Percentiles rank a stretch among this genome's conserved stretches.
Conservation (phyloP, 1,284 basidiomycete genomes). For the Austroboletus niveus region DNA sequence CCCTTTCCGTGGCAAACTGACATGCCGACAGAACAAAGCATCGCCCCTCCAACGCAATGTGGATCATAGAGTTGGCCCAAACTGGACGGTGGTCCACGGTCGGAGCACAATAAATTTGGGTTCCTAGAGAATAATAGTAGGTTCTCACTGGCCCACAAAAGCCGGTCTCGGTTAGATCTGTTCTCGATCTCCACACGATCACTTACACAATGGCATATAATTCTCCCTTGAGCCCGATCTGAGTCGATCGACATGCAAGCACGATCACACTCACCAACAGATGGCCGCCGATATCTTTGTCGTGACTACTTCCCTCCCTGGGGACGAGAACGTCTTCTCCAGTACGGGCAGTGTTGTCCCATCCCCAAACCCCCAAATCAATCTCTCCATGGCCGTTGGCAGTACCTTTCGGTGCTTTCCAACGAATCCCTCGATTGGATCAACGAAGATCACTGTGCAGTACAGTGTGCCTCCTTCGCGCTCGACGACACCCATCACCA, state of each 20-base stretch:
- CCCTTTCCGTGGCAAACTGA: constrained; percentile 60
- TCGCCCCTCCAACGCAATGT: constrained; percentile 75
- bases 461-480: constrained; percentile 65
- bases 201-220: constrained; percentile 68
- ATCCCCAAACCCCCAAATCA: constrained; percentile 69
- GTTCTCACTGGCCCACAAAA: constrained; percentile 44
- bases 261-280: constrained; percentile 54
- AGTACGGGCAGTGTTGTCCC: constrained; percentile 49
- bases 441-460: constrained; percentile 67
- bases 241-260: not conserved
- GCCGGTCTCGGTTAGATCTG: not conserved
- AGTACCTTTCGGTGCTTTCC: constrained; percentile 72
- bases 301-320: constrained; percentile 32
- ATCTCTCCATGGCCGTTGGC: constrained; percentile 66
- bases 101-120: constrained; percentile 67
- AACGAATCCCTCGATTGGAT: constrained; percentile 54
- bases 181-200: not conserved
- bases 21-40: constrained; percentile 72
- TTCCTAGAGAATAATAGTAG: constrained; percentile 61
- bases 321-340: constrained; percentile 33
- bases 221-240: constrained; percentile 54
- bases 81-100: constrained; percentile 66
- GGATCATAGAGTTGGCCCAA: constrained; percentile 68
- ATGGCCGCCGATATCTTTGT: constrained; percentile 62
- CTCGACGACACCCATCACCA: constrained; percentile 72